Evolutionary conservation across 768 basidiomycete genomes (phyloP), one percentile per base, ranked within the genome.

Genomic region (Termitomyces bulborhizus): DNA sequence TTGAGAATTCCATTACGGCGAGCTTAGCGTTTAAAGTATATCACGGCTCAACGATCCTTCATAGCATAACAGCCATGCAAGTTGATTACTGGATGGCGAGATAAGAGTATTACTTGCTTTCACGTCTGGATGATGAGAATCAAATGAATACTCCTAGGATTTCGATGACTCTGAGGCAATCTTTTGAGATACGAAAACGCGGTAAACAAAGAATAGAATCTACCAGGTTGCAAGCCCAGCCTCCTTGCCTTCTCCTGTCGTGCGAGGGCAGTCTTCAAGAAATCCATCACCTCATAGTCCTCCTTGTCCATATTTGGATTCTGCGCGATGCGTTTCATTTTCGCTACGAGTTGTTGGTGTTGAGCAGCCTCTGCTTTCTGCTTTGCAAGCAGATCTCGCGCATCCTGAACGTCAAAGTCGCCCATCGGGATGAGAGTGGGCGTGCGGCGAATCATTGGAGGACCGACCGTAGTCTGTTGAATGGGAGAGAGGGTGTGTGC

Each of bases 341-440:
- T 78, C 41, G 66, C 54, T 54, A 78, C 66, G 46, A 74, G 66
- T 49, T 69, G 70, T 60, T 79, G 76, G 21, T 76, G 72, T 29
- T 66, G 65, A 1, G 71, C 66, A 15, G 67, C 66, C 4, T 78
- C 75, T 7, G 69, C 62, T 58, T 76, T 80, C 57, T 81, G 78
- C 59, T 78, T 73, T 26, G 71, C 71, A 4, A 82, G 73, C 63
- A 85, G 68, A 47, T 85, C 81, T 41, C 88, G 82, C 41, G 91
- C 74, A 58, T 90, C 88, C 71, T 91, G 86, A 29, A 93, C 85
- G 66, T 92, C 90, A 21, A 76, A 68, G 67, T 91, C 89, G 57
- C 75, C 81, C 81, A 93, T 83, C 29, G 78, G 80, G 59, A 93
- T 87, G 53, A 87, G 76, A 1, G 90, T 90, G 5, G 90, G 89